phyloP scores from a whole-genome alignment of 352 stramenopile genomes.

The Thraustotheca clavata region DNA sequence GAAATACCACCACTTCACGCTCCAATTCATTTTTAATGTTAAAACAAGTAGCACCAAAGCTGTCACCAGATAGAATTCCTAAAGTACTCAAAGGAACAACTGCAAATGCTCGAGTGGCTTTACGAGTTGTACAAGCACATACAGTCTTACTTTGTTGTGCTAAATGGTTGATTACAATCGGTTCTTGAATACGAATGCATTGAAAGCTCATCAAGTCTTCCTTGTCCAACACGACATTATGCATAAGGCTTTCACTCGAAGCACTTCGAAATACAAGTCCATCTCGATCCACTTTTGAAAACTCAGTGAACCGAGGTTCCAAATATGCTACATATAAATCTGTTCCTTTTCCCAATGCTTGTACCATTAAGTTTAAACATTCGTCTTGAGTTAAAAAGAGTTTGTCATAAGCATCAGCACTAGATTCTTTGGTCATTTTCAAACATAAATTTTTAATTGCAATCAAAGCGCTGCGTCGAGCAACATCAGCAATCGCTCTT shows the following conservation, averaged over 20 bases:
- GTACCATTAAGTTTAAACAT: conserved; percentile 7
- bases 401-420: background rate
- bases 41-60: conserved; percentile 42
- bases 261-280: conserved; percentile 30
- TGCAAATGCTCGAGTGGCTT: conserved; percentile 30
- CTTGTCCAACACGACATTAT: conserved; percentile 30
- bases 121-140: conserved; percentile 22
- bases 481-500: background rate
- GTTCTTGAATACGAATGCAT: conserved; percentile 32
- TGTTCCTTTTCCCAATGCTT: conserved; percentile 5
- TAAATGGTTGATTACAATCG: conserved; percentile 29
- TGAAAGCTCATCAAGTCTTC: conserved; percentile 35
- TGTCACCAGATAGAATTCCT: conserved; percentile 49
- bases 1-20: conserved; percentile 42
- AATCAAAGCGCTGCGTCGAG: background rate
- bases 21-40: conserved; percentile 35
- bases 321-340: conserved; percentile 50
- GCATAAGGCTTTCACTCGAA: conserved; percentile 44
- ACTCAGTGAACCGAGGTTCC: background rate
- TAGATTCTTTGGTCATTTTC: background rate
- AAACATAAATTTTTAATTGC: conserved; percentile 3
- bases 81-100: conserved; percentile 41
- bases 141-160: conserved; percentile 25
- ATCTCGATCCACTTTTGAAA: conserved; percentile 22
- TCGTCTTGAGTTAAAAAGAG: background rate